phyloP scores from a whole-genome alignment of 306 rosid species.

The Ceratonia siliqua region DNA sequence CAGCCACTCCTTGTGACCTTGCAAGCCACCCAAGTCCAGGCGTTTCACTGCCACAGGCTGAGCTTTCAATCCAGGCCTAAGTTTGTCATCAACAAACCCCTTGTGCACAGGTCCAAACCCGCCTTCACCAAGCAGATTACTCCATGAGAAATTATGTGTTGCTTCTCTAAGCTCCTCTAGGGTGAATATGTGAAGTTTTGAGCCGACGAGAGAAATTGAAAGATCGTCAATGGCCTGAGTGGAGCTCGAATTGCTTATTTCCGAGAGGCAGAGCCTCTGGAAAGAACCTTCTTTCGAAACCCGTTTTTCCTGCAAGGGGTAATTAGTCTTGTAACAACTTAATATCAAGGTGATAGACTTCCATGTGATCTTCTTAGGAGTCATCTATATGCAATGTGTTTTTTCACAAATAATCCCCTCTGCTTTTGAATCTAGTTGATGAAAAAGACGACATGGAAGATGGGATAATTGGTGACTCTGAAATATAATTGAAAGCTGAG shows the following conservation, averaged over 20 bases:
- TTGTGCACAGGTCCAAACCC: slow-evolving; percentile 92
- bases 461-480: slow-evolving; percentile 19
- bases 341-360: slow-evolving; percentile 66
- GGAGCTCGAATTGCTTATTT: slow-evolving; percentile 60
- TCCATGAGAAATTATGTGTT: slow-evolving; percentile 65
- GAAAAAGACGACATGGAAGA: slow-evolving; percentile 33
- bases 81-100: slow-evolving; percentile 70
- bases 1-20: slow-evolving; percentile 96
- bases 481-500: slow-evolving; percentile 29
- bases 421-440: slow-evolving; percentile 16
- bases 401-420: not conserved
- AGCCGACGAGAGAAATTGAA: slow-evolving; percentile 66
- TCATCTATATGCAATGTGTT: slow-evolving; percentile 35
- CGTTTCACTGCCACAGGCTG: slow-evolving; percentile 79
- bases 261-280: slow-evolving; percentile 65
- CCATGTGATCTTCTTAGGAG: slow-evolving; percentile 61
- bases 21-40: slow-evolving; percentile 77
- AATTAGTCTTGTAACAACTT: slow-evolving; percentile 53
- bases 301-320: slow-evolving; percentile 32
- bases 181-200: slow-evolving; percentile 64
- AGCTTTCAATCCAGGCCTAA: slow-evolving; percentile 63
- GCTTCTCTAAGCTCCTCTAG: slow-evolving; percentile 65
- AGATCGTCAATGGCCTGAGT: slow-evolving; percentile 54
- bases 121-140: slow-evolving; percentile 79
- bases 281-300: slow-evolving; percentile 45